Evolutionary conservation across 371 early-diverging fungal genomes (phyloP).

Genomic region (Pancytospora philotis): DNA sequence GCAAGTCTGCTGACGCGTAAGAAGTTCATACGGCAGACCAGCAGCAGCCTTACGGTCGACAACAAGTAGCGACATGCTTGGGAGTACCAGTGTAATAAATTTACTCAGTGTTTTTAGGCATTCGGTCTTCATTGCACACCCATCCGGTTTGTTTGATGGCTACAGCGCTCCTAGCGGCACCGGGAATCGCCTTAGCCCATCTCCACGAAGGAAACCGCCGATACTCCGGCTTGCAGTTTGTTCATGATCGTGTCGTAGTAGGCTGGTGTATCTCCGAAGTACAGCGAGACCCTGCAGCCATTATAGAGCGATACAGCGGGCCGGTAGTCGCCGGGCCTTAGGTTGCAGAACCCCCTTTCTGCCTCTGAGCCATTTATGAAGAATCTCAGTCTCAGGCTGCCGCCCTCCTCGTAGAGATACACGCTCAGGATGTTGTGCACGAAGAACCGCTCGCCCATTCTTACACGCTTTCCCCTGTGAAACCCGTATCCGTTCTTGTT

Average conservation of each 20-base stretch:
- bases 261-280: too few species aligned
- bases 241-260: too few species aligned
- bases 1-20: constrained; percentile 41
- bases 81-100: too few species aligned
- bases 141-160: too few species aligned
- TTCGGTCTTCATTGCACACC: too few species aligned
- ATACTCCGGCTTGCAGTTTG: too few species aligned
- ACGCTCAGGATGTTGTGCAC: constrained; percentile 12
- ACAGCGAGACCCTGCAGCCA: too few species aligned
- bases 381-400: constrained; percentile 5
- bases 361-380: constrained; percentile 17
- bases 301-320: constrained; percentile 25
- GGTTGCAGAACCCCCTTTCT: neutral
- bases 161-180: too few species aligned
- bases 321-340: neutral
- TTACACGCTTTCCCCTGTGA: constrained; percentile 21
- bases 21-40: constrained; percentile 36
- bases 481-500: constrained; percentile 33
- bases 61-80: too few species aligned
- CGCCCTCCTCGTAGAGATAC: constrained; percentile 3
- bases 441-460: neutral
- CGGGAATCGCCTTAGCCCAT: too few species aligned
- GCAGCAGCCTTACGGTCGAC: constrained; percentile 16
- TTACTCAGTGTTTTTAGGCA: too few species aligned
- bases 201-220: too few species aligned